These are phyloP conservation scores for Neophaeococcomyces aloes DNA, from an alignment of 2,329 filamentous ascomycete species.

Conservation along the genomic window DNA sequence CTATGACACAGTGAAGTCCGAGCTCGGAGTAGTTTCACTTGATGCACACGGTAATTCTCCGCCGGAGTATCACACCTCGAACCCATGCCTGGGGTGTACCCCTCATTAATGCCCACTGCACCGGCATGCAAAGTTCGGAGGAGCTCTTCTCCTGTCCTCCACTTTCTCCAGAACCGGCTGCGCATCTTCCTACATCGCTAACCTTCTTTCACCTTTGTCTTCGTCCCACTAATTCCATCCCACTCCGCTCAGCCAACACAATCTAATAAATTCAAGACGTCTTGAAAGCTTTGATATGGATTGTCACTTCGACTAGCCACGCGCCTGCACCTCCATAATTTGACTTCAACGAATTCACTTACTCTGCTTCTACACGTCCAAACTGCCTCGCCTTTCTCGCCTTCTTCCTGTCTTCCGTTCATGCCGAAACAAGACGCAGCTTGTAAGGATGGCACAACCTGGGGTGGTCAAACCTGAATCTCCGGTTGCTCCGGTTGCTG, in stretches of 20 bases:
- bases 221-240: too few relatives aligned
- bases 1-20: neutral
- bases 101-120: slow-evolving; percentile 5
- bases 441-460: slow-evolving; percentile 15
- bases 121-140: neutral
- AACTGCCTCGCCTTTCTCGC: slow-evolving; percentile 15
- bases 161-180: neutral
- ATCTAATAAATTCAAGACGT: too few relatives aligned
- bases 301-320: too few relatives aligned
- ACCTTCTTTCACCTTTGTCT: too few relatives aligned
- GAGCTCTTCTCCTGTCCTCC: neutral
- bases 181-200: neutral
- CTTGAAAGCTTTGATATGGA: too few relatives aligned
- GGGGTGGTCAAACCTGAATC: slow-evolving; percentile 5
- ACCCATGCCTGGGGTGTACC: slow-evolving; percentile 5
- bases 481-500: slow-evolving; percentile 13
- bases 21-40: neutral
- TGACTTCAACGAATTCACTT: too few relatives aligned
- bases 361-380: slow-evolving; percentile 1
- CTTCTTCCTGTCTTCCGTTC: slow-evolving; percentile 1
- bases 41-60: neutral
- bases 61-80: slow-evolving; percentile 4
- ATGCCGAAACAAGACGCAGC: neutral
- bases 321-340: too few relatives aligned
- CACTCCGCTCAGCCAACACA: too few relatives aligned